Evolutionary conservation across 306 rosid genomes (phyloP), one percentile per base, ranked within the genome.

Genomic region (Elaeagnus macrophylla): DNA sequence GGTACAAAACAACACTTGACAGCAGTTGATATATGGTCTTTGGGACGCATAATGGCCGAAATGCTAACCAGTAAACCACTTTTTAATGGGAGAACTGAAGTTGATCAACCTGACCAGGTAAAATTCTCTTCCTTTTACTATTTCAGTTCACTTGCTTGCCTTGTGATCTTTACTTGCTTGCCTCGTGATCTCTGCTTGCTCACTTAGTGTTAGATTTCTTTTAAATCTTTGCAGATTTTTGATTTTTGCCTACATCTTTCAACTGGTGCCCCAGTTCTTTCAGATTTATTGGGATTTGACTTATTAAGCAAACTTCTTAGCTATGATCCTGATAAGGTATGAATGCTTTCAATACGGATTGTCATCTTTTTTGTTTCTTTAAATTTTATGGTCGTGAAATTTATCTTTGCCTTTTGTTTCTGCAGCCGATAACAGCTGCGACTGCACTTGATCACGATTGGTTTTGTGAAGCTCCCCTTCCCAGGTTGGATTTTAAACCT

Each of bases 41-140:
- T 87, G 44, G 99, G 99, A 18, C 87, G 99, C 59, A 82, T 93
- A 74, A 84, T 93, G 96, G 96, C 94, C 6, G 99, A 93, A 62
- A 59, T 87, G 63, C 46, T 93, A 67, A 75, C 88, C 0, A 84
- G 79, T 81, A 75, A 74, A 15, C 80, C 99, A n/a, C 84, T 93
- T 8, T 93, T 93, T 62, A 78, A 19, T 46, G 99, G 96, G 9
- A 87, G 80, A 77, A 72, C 72, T 7, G 99, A 87, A 80, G 65
- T 81, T 10, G 95, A 93, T 37, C 99, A 93, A 77, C 77, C 87
- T 48, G 83, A 85, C 49, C 82, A 87, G 83, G 96, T 88, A 36
- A 48, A 25, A 10, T 55, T 18, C 13, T 48, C 49, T n/a, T n/a
- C 36, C 43, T 40, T 39, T 19, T n/a, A 39, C 9, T 37, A 10